Conservation (phyloP, 2,329 filamentous ascomycete genomes). For the Huntiella decipiens region DNA sequence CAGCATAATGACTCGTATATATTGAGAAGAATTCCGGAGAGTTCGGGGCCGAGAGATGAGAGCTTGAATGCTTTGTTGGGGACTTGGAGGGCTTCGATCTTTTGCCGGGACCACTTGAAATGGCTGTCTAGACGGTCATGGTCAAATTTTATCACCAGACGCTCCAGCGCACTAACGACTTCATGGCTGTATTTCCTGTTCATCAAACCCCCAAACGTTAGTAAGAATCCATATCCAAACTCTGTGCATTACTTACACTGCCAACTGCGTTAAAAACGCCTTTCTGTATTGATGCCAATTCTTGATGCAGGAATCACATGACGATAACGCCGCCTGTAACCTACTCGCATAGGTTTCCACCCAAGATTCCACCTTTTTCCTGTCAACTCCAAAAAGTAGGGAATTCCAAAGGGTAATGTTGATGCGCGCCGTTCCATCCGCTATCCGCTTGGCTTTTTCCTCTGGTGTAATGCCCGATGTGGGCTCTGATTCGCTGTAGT, state of each 20-base stretch:
- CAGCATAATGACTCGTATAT: constrained; percentile 82
- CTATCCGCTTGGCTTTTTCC: constrained; percentile 33
- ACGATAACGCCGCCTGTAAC: constrained; percentile 38
- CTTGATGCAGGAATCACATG: constrained; percentile 51
- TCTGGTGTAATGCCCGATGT: constrained; percentile 28
- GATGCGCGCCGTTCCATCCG: constrained; percentile 35
- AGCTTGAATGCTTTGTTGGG: constrained; percentile 22
- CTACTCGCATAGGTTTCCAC: constrained; percentile 38
- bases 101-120: constrained; percentile 29
- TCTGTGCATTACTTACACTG: constrained; percentile 28
- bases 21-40: constrained; percentile 48
- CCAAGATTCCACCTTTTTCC: constrained; percentile 39
- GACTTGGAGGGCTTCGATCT: constrained; percentile 4
- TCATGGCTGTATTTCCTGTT: constrained; percentile 29
- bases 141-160: constrained; percentile 40
- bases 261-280: constrained; percentile 40
- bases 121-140: constrained; percentile 41
- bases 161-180: constrained; percentile 30
- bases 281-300: constrained; percentile 56
- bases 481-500: constrained; percentile 33
- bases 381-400: constrained; percentile 47
- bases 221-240: not conserved
- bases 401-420: constrained; percentile 48
- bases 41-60: constrained; percentile 25
- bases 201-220: not conserved